A percentile compares a stretch with the other conserved stretches of the same genome.
These are phyloP conservation scores for Cystofilobasidium capitatum DNA, from an alignment of 768 basidiomycete species.

Conservation along the genomic window DNA sequence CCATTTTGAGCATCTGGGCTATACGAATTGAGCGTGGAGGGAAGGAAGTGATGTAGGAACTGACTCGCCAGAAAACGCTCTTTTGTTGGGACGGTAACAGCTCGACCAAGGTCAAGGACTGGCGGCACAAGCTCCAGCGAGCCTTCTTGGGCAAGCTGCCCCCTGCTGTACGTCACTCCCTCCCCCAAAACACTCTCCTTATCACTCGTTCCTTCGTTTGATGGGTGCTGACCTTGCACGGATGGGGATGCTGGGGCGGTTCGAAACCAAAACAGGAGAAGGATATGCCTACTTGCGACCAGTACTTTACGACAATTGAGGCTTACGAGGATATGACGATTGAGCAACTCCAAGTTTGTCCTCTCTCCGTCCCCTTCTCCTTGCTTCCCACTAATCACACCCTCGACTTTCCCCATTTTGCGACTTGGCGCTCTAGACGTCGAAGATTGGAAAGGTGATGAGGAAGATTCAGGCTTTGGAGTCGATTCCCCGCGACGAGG, in stretches of 20 bases:
- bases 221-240: not conserved
- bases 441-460: constrained; percentile 80
- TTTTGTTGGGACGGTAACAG: too few species aligned
- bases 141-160: constrained; percentile 56
- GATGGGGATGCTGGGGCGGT: not conserved
- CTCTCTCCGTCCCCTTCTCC: not conserved
- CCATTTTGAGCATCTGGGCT: too few species aligned
- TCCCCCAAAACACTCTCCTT: not conserved
- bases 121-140: constrained; percentile 87
- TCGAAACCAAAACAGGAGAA: constrained; percentile 34
- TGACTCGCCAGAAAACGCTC: too few species aligned
- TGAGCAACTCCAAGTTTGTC: constrained; percentile 55
- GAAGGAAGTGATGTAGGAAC: too few species aligned
- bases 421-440: constrained; percentile 47
- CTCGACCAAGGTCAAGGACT: constrained; percentile 61
- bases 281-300: constrained; percentile 68
- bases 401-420: not conserved
- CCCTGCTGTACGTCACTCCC: constrained; percentile 15
- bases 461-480: constrained; percentile 62
- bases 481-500: constrained; percentile 52
- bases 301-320: constrained; percentile 58
- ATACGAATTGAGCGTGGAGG: too few species aligned
- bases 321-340: constrained; percentile 66
- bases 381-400: not conserved
- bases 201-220: not conserved